These are phyloP conservation scores for Fomes fomentarius DNA, from an alignment of 1,284 basidiomycete species.

Conservation along the genomic window DNA sequence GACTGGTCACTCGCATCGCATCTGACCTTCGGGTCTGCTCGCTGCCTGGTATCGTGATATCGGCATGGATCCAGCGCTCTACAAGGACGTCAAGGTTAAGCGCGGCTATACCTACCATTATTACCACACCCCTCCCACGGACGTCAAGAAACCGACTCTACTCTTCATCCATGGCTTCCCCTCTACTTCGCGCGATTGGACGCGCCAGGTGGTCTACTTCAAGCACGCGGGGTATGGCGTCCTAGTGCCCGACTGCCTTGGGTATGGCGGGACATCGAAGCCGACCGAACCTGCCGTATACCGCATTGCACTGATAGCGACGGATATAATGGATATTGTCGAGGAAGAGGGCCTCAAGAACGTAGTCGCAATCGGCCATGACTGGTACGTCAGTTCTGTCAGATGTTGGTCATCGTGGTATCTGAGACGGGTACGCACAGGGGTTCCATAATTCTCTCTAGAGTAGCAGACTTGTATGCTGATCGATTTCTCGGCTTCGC, in stretches of 20 bases:
- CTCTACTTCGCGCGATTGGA: slow-evolving; percentile 47
- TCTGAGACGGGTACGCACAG: too few relatives aligned
- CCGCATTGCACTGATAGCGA: slow-evolving; percentile 37
- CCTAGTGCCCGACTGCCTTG: slow-evolving; percentile 54
- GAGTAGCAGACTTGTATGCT: slow-evolving; percentile 40
- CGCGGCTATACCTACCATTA: slow-evolving; percentile 46
- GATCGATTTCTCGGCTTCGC: slow-evolving; percentile 46
- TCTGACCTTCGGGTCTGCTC: too few relatives aligned
- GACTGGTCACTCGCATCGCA: too few relatives aligned
- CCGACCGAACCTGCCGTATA: slow-evolving; percentile 43
- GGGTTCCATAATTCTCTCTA: slow-evolving; percentile 40
- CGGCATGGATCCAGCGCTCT: slow-evolving; percentile 33
- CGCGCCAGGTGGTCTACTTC: slow-evolving; percentile 47
- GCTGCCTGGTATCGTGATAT: too few relatives aligned
- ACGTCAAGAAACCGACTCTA: slow-evolving; percentile 38
- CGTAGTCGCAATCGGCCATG: slow-evolving; percentile 49
- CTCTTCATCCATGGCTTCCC: slow-evolving; percentile 55
- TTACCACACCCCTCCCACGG: slow-evolving; percentile 35
- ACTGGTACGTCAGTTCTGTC: slow-evolving; percentile 41
- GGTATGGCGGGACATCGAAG: slow-evolving; percentile 54
- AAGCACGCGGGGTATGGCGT: slow-evolving; percentile 46
- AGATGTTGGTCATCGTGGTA: not conserved
- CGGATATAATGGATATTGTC: slow-evolving; percentile 48
- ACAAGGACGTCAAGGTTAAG: slow-evolving; percentile 37
- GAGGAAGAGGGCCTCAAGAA: slow-evolving; percentile 42